A percentile compares a stretch with the other conserved stretches of the same genome.
Evolutionary conservation across 192 early-diverging fungal genomes (phyloP).

Genomic region (Backusella luteola): DNA sequence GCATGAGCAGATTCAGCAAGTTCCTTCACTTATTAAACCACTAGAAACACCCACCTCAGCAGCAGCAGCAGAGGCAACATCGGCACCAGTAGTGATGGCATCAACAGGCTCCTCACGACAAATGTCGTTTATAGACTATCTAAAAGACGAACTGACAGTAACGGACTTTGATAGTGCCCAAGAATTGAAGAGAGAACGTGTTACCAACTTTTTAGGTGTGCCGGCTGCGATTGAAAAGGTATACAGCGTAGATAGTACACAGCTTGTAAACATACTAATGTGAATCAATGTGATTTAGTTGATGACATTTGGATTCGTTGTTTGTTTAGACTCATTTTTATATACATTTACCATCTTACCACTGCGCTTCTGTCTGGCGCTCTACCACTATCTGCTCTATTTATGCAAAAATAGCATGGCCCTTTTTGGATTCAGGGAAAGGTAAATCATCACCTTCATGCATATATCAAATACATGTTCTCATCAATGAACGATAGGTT

Average conservation of each 20-base stretch:
- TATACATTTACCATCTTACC: constrained; percentile 96
- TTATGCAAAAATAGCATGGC: constrained; percentile 37
- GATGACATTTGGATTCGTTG: constrained; percentile 85
- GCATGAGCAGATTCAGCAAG: background rate
- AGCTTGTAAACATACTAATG: background rate
- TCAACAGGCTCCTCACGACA: constrained; percentile 8
- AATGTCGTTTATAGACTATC: constrained; percentile 53
- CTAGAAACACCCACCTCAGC: constrained; percentile 1
- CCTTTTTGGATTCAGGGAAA: constrained; percentile 31
- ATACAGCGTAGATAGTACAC: too few relatives aligned
- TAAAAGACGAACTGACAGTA: constrained; percentile 61
- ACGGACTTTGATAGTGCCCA: constrained; percentile 70
- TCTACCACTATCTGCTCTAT: constrained; percentile 42
- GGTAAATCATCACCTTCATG: constrained; percentile 9
- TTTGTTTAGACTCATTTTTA: constrained; percentile 94
- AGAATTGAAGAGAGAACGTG: constrained; percentile 82
- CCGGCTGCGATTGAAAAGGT: constrained; percentile 90
- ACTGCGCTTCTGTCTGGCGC: constrained; percentile 73
- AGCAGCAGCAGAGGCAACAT: background rate
- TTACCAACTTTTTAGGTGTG: constrained; percentile 85
- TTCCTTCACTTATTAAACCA: background rate
- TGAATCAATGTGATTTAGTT: constrained; percentile 45
- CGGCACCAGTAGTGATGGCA: background rate
- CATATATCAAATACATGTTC: constrained; percentile 6
- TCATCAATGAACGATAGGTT: constrained; percentile 1